Evolutionary conservation across 164 flowering plant genomes (phyloP), one percentile per base, ranked within the genome.

Genomic region (Protea cynaroides): DNA sequence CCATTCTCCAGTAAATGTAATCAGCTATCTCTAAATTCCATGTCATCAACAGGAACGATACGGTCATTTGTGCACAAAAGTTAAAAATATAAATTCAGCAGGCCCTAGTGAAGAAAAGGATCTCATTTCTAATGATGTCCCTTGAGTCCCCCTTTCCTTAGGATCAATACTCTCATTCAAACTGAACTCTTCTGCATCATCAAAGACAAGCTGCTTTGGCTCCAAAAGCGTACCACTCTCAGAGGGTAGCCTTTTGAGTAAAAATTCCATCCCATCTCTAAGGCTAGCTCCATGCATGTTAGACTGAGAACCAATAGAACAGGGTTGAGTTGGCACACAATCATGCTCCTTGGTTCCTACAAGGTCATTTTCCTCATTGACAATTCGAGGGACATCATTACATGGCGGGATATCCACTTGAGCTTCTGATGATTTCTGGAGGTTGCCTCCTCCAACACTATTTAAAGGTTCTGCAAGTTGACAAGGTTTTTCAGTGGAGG

Each of bases 131-230:
- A 43, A 36, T 59, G 65, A 65, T n/a, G 4, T 49, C 17, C 43
- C 61, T 24, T 37, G 51, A 22, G 25, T 56, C 56, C 59, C 64
- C 17, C 65, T 54, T 62, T 58, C 74, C n/a, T 36, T 14, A 34
- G 64, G 59, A 60, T 34, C 36, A 13, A 29, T 5, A 29, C 34
- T 5, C 34, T 29, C 34, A 18, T 29, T 29, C 34, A 59, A 69
- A 19, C 37, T 61, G 61, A 52, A 52, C 23, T 74, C 79, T 72
- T 72, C 88, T 43, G 57, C 50, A 34, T 78, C 74, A 70, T 77
- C 80, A 75, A 84, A 86, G 53, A 77, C 68, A 53, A 83, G 83
- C 56, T 75, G 78, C 72, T 80, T 80, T 19, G 86, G 87, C 64
- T 76, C 72, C 70, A 81, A 65, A 63, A 64, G 47, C 55, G 59